These are phyloP conservation scores for Stagonosporopsis cucurbitacearum DNA, from an alignment of 2,329 filamentous ascomycete species.

Conservation along the genomic window DNA sequence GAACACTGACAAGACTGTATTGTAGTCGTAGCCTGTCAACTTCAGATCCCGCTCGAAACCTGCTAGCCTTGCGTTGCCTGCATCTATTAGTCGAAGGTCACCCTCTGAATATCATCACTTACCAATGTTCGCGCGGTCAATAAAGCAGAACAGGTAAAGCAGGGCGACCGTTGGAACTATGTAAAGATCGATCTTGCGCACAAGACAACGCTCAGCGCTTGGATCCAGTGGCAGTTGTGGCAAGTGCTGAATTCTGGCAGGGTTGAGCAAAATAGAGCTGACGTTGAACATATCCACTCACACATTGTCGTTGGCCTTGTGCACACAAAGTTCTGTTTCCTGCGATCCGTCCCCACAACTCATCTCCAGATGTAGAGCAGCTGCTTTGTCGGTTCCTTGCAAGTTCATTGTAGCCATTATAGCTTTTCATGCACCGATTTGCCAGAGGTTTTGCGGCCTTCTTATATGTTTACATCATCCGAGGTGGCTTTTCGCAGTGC, in stretches of 20 bases:
- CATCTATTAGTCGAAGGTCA: not conserved
- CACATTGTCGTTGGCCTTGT: not conserved
- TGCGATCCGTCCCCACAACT: not conserved
- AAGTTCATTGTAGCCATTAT: not conserved
- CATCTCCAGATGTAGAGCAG: not conserved
- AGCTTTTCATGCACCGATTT: not conserved
- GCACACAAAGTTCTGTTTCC: not conserved
- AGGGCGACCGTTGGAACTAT: slow-evolving; percentile 68
- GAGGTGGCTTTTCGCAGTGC: no score
- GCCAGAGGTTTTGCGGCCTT: not conserved
- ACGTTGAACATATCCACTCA: not conserved
- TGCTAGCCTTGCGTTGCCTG: slow-evolving; percentile 69
- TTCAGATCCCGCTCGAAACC: slow-evolving; percentile 66
- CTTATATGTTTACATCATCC: not conserved
- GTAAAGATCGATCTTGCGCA: slow-evolving; percentile 64
- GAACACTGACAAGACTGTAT: slow-evolving; percentile 69
- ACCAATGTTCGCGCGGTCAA: slow-evolving; percentile 74
- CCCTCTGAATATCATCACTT: not conserved
- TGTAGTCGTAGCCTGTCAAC: slow-evolving; percentile 69
- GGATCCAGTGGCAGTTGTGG: not conserved
- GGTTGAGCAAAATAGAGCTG: not conserved
- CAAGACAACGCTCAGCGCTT: not conserved
- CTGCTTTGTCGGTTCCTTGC: not conserved
- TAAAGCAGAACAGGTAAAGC: slow-evolving; percentile 73
- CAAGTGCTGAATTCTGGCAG: not conserved